Evolutionary conservation across 2,329 filamentous ascomycete species (phyloP).

Genomic region (Stromatinia cepivora): DNA sequence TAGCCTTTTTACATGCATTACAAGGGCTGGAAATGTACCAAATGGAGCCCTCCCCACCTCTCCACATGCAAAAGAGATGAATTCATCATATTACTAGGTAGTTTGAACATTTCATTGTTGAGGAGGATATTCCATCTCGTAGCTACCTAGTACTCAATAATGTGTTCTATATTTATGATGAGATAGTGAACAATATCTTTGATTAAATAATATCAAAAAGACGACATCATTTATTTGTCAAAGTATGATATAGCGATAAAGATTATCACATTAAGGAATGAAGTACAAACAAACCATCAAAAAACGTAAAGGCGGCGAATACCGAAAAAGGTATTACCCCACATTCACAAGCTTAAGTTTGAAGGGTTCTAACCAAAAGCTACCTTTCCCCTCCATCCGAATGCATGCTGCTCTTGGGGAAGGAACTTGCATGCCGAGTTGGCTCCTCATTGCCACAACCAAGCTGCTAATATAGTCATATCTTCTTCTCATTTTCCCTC

Average conservation of each 20-base stretch:
- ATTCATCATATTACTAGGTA: not conserved
- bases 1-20: not conserved
- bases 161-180: not conserved
- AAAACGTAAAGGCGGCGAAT: conserved; percentile 18
- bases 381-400: conserved; percentile 21
- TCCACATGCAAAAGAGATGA: conserved; percentile 7
- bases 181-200: not conserved
- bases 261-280: conserved; percentile 9
- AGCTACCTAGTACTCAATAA: not conserved
- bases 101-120: not conserved
- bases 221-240: conserved; percentile 11
- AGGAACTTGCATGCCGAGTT: conserved; percentile 11
- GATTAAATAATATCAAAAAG: not conserved
- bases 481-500: conserved; percentile 4
- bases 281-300: not conserved
- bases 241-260: not conserved
- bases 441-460: conserved; percentile 16
- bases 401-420: conserved; percentile 19
- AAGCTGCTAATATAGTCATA: conserved; percentile 18
- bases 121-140: not conserved
- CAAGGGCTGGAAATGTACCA: conserved; percentile 3
- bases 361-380: conserved; percentile 9
- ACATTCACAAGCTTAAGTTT: conserved; percentile 22
- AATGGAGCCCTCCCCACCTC: not conserved
- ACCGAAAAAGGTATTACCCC: conserved; percentile 16